Percentiles rank a stretch among this genome's conserved stretches.
Evolutionary conservation across 2,329 filamentous ascomycete genomes (phyloP).

Genomic region (Pseudogymnoascus verrucosus): DNA sequence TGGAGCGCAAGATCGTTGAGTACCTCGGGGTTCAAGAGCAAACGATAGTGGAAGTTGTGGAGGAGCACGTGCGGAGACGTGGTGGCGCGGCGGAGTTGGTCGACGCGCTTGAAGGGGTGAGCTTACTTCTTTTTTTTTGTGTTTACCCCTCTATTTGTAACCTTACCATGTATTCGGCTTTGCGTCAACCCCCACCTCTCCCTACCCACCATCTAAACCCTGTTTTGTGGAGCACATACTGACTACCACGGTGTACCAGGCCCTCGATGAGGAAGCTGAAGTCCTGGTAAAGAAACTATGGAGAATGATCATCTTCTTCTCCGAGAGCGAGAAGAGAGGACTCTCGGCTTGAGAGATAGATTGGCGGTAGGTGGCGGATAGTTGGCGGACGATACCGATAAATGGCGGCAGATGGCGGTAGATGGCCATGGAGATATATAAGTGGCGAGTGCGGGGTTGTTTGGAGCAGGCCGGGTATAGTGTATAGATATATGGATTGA

Average conservation of each 20-base stretch:
- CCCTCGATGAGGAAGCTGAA: constrained; percentile 90
- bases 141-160: constrained; percentile 1
- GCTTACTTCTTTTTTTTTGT: constrained; percentile 28
- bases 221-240: constrained; percentile 19
- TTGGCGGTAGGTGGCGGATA: neutral
- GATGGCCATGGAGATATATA: neutral
- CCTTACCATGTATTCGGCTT: constrained; percentile 1
- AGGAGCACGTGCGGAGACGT: constrained; percentile 73
- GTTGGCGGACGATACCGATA: neutral
- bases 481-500: neutral
- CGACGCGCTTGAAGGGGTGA: constrained; percentile 74
- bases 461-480: neutral
- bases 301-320: constrained; percentile 98
- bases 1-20: constrained; percentile 97
- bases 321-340: constrained; percentile 85
- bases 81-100: constrained; percentile 72
- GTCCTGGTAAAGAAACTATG: constrained; percentile 92
- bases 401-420: neutral
- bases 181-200: constrained; percentile 28
- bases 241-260: constrained; percentile 40
- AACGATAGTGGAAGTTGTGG: constrained; percentile 85
- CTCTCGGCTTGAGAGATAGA: constrained; percentile 45
- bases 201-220: neutral
- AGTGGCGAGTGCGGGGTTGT: neutral
- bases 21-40: constrained; percentile 95